Evolutionary conservation across 768 basidiomycete genomes (phyloP), one percentile per base, ranked within the genome.

Genomic region (Panaeolus cyanescens): DNA sequence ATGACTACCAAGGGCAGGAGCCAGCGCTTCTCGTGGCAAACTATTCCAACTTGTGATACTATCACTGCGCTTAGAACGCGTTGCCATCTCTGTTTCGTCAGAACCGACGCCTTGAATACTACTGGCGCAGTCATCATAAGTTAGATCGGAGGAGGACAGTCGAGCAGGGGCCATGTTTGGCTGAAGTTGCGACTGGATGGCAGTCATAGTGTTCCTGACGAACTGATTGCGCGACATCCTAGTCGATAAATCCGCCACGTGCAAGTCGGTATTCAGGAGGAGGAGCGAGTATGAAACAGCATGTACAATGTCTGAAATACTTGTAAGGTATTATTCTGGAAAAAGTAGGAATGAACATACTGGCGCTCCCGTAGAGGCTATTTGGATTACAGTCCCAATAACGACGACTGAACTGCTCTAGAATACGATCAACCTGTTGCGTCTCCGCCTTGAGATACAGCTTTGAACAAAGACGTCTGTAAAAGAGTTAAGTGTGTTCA

Each of bases 341-440:
- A 32, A 37, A 36, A 53, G 13, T 54, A 40, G 32, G 25, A 55
- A 32, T 42, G 40, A n/a, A 68, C 92, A 71, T 68, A 95, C 95
- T 91, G 7, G 93, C 83, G 70, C 87, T 92, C 42, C 93, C 93
- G 70, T 90, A 96, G n/a, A 92, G 66, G 22, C 85, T 84, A 1
- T 77, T 77, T 0, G 92, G 90, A 71, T 99, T 99, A 72, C 93
- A 95, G 42, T 95, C 89, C 86, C 89, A 97, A 73, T 94, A 99
- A 8, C 94, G 86, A 37, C 86, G 80, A 68, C 93, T 93, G 68
- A 99, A 98, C 64, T 88, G 89, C 62, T 94, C 95, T 5, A 99
- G 82, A 63, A 99, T 98, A 40, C 97, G 89, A 73, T 99, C 97
- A 40, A 99, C 91, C 76, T 99, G 96, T 70, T 99, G 97, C 0